Evolutionary conservation across 352 stramenopile genomes (phyloP), one percentile per base, ranked within the genome.

Genomic region (Globisporangium takayamanum): DNA sequence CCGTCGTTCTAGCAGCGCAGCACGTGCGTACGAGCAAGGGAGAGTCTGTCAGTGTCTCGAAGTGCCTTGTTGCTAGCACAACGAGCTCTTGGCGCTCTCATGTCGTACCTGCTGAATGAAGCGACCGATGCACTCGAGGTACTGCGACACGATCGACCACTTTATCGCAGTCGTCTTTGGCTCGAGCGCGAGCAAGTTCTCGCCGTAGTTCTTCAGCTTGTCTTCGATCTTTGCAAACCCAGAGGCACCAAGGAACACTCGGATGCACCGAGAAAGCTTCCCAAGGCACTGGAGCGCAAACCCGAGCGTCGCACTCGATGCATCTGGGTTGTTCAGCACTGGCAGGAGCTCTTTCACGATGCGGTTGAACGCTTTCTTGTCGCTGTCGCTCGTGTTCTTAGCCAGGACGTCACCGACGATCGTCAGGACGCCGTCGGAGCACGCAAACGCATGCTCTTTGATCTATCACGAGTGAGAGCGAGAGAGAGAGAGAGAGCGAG

Each of bases 341-440:
- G 77, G 78, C 5, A 94, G 60, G 37, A 89, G 59, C 20, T 92
- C 78, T 47, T 92, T 90, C 30, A 91, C 52, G 45, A 94, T 76
- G 42, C 76, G 81, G 48, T 91, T 88, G 45, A 91, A 59, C 12
- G 67, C 67, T 48, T 87, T 89, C 55, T 92, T 94, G 26, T 71
- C 69, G 45, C 42, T 46, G 14, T 87, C 73, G 25, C 85, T 68
- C 33, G 75, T 76, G 18, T 66, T 60, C n/a, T 63, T 53, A 15
- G 64, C 61, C 33, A 92, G 52, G 8, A 72, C 78, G 11, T 50
- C 44, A 33, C 75, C 76, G 20, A 89, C 52, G 3, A 68, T 60
- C n/a, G 63, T 41, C 25, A 94, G 68, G 2, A 88, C 60, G 14
- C 60, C 59, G 50, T 78, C 74, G 0, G 76, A 75, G 30, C 73